Percentiles rank a stretch among this genome's conserved stretches.
phyloP scores from a whole-genome alignment of 768 basidiomycete species.

The Thelephora aurantiotincta region DNA sequence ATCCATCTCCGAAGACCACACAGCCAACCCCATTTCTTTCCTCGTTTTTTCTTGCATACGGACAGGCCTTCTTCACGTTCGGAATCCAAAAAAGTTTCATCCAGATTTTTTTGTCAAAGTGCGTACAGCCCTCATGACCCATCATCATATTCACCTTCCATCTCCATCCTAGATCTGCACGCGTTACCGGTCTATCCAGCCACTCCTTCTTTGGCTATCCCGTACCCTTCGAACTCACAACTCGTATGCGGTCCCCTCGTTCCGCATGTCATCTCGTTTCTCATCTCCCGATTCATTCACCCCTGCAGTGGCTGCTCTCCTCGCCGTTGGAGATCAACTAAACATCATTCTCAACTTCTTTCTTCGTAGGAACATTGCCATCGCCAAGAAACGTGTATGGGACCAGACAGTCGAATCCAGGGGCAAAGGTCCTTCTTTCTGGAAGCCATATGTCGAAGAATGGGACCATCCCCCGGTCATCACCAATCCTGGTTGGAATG shows the following conservation, averaged over 20 bases:
- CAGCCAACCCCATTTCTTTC: not conserved
- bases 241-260: slow-evolving; percentile 31
- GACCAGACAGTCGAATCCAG: slow-evolving; percentile 75
- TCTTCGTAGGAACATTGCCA: slow-evolving; percentile 67
- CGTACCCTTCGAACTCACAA: slow-evolving; percentile 54
- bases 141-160: not conserved
- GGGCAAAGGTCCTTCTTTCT: slow-evolving; percentile 73
- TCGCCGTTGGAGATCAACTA: slow-evolving; percentile 62
- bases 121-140: not conserved
- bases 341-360: slow-evolving; percentile 72
- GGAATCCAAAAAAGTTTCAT: slow-evolving; percentile 59
- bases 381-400: slow-evolving; percentile 68
- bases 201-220: slow-evolving; percentile 52
- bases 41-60: not conserved
- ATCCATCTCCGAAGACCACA: not conserved
- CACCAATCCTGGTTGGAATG: slow-evolving; percentile 18
- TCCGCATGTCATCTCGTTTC: not conserved
- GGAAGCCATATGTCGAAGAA: slow-evolving; percentile 74
- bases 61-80: slow-evolving; percentile 56
- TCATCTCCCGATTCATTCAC: slow-evolving; percentile 6
- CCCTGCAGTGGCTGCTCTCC: slow-evolving; percentile 53
- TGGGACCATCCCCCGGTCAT: slow-evolving; percentile 48
- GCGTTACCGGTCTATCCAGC: slow-evolving; percentile 44
- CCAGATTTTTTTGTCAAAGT: slow-evolving; percentile 50
- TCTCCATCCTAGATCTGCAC: slow-evolving; percentile 32